These are phyloP conservation scores for Teratosphaeria viscida DNA, from an alignment of 2,329 filamentous ascomycete genomes.

Conservation along the genomic window DNA sequence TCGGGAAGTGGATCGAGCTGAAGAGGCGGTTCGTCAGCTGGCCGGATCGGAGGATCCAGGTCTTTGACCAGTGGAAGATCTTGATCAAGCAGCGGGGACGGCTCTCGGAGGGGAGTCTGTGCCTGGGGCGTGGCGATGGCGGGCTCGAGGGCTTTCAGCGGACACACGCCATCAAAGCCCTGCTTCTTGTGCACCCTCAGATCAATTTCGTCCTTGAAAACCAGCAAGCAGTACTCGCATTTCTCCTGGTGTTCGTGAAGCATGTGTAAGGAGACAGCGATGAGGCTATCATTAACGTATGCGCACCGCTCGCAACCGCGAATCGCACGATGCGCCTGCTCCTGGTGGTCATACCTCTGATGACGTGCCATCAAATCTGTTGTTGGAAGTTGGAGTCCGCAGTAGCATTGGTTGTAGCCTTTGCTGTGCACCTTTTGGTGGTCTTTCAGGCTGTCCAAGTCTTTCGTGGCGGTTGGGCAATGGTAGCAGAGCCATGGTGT, in stretches of 20 bases:
- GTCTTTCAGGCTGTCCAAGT: not conserved
- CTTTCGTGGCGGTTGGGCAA: not conserved
- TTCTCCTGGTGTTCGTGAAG: not conserved
- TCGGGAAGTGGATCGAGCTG: not conserved
- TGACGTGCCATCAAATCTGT: not conserved
- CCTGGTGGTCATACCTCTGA: not conserved
- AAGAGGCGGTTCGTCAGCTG: not conserved
- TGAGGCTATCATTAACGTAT: not conserved
- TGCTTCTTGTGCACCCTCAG: not conserved
- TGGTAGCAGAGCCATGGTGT: not conserved
- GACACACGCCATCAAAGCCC: not conserved
- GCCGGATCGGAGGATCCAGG: not conserved
- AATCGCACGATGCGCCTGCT: not conserved
- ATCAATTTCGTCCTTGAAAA: not conserved
- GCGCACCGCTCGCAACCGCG: not conserved
- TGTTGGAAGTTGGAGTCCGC: not conserved
- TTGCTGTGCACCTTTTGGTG: not conserved
- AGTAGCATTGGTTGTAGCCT: not conserved
- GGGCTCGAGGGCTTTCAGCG: not conserved
- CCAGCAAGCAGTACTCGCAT: not conserved
- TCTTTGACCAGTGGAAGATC: not conserved
- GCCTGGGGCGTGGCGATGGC: not conserved
- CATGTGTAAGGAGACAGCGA: not conserved
- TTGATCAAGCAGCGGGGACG: not conserved
- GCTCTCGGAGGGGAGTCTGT: not conserved